Conservation (phyloP, 2,329 filamentous ascomycete species). For the Claviceps monticola region DNA sequence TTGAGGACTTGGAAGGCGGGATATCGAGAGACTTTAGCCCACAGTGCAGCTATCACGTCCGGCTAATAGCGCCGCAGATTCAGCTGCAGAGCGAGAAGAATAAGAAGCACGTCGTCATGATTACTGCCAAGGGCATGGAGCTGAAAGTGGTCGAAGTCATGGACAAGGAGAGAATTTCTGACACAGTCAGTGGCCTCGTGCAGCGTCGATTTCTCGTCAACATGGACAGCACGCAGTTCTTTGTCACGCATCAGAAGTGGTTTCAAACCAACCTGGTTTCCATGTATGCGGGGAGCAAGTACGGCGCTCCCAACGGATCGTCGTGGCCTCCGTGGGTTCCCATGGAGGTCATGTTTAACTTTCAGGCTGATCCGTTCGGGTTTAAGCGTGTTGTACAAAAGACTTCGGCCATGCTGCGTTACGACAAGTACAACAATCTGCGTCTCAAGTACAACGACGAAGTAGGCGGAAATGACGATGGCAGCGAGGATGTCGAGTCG, state of each 20-base stretch:
- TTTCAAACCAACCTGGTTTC: conserved; percentile 74
- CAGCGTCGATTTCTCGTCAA: conserved; percentile 87
- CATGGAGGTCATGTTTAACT: conserved; percentile 97
- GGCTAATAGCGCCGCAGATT: conserved; percentile 92
- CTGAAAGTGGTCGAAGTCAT: conserved; percentile 95
- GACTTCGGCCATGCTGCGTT: conserved; percentile 85
- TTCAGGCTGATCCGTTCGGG: conserved; percentile 85
- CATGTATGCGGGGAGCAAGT: conserved; percentile 87
- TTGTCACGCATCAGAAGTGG: conserved; percentile 87
- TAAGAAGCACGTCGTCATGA: conserved; percentile 87
- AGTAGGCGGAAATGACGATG: conserved; percentile 49
- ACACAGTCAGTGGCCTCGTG: conserved; percentile 87
- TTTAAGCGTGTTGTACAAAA: conserved; percentile 95
- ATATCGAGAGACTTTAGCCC: conserved; percentile 80
- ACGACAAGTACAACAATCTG: conserved; percentile 96
- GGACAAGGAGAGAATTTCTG: conserved; percentile 85
- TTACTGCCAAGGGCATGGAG: conserved; percentile 95
- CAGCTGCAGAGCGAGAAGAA: conserved; percentile 98
- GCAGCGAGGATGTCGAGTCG: conserved; percentile 28
- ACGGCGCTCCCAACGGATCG: conserved; percentile 71
- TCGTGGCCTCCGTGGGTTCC: conserved; percentile 98
- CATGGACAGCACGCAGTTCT: conserved; percentile 97
- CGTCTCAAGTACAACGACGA: conserved; percentile 96
- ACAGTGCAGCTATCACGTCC: conserved; percentile 87
- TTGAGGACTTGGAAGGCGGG: conserved; percentile 54